Conservation (phyloP, 208 protist species). For the Leishmania braziliensis region DNA sequence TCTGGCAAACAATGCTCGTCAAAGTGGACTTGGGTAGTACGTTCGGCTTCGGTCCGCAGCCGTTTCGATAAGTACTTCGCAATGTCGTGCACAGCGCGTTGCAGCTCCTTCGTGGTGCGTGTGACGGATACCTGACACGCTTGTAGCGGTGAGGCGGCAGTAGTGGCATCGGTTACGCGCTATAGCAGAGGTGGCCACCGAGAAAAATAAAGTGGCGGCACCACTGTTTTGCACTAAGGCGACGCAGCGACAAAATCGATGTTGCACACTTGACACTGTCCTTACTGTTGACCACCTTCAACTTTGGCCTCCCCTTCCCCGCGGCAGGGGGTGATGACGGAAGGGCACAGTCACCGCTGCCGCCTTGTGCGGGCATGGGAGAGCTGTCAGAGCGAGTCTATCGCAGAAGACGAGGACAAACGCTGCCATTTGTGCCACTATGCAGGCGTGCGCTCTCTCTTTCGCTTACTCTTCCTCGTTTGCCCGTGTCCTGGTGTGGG, state of each 20-base stretch:
- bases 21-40: constrained; percentile 22
- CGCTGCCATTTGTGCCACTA: background rate
- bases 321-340: too few species aligned
- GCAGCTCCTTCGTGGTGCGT: background rate
- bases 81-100: constrained; percentile 3
- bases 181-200: background rate
- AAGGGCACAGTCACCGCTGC: too few species aligned
- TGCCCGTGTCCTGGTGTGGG: background rate
- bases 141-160: background rate
- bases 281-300: too few species aligned
- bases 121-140: background rate
- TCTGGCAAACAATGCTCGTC: constrained; percentile 43
- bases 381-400: too few species aligned
- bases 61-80: constrained; percentile 39
- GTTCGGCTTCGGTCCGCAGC: constrained; percentile 3
- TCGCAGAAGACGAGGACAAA: too few species aligned
- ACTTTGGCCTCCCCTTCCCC: too few species aligned
- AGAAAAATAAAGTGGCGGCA: too few species aligned
- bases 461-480: background rate
- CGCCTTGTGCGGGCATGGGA: too few species aligned
- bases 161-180: background rate
- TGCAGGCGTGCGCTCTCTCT: background rate
- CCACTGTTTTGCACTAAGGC: too few species aligned
- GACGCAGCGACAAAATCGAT: too few species aligned
- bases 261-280: too few species aligned